A percentile compares a stretch with the other conserved stretches of the same genome.
Evolutionary conservation across 2,329 filamentous ascomycete genomes (phyloP).

Genomic region (Ophiostoma ulmi): DNA sequence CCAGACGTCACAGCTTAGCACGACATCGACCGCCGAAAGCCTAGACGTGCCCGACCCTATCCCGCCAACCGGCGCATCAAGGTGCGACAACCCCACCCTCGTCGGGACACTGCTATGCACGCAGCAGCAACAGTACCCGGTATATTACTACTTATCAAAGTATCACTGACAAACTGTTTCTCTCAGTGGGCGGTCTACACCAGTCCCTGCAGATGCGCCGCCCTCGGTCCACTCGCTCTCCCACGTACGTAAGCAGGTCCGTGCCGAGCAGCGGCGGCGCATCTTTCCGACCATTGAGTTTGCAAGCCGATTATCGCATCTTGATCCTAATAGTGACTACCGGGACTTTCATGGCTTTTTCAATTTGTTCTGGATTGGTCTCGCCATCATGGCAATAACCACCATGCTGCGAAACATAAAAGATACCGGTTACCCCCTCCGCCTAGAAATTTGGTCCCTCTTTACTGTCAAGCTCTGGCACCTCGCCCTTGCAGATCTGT

Average conservation of each 20-base stretch:
- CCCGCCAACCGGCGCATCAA: conserved; percentile 12
- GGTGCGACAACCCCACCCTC: background rate
- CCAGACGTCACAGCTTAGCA: conserved; percentile 11
- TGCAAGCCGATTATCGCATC: conserved; percentile 84
- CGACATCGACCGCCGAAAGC: background rate
- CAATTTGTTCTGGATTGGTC: conserved; percentile 93
- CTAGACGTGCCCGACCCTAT: conserved; percentile 5
- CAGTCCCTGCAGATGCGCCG: conserved; percentile 82
- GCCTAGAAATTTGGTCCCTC: conserved; percentile 79
- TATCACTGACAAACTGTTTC: conserved; percentile 12
- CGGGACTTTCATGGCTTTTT: conserved; percentile 96
- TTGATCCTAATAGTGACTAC: conserved; percentile 87
- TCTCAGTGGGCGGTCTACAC: conserved; percentile 72
- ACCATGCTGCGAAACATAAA: conserved; percentile 90
- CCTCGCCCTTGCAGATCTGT: conserved; percentile 71
- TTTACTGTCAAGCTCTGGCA: conserved; percentile 88
- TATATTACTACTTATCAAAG: background rate
- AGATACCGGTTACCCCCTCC: conserved; percentile 82
- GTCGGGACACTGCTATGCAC: background rate
- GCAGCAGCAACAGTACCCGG: background rate
- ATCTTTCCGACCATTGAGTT: conserved; percentile 94
- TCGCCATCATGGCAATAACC: conserved; percentile 95
- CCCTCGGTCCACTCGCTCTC: conserved; percentile 85
- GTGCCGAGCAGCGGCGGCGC: conserved; percentile 73
- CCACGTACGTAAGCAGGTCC: conserved; percentile 73